phyloP scores from a whole-genome alignment of 2,329 filamentous ascomycete species.

The Plenodomus biglobosus region DNA sequence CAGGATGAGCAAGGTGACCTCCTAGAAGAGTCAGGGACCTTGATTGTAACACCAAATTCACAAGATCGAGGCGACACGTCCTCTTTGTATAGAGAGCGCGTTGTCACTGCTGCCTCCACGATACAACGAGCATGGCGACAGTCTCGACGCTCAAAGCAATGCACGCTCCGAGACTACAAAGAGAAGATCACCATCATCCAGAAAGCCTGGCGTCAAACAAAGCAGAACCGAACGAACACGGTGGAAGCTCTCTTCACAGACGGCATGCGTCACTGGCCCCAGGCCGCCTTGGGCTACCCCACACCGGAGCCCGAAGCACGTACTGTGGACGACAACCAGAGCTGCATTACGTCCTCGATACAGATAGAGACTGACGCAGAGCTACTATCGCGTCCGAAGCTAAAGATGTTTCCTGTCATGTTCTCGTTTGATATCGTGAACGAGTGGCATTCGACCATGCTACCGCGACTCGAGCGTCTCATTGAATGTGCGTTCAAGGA shows the following conservation, averaged over 20 bases:
- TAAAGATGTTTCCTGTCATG: constrained; percentile 49
- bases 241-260: constrained; percentile 36
- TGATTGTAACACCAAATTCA: constrained; percentile 29
- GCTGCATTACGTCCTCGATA: constrained; percentile 34
- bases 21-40: constrained; percentile 33
- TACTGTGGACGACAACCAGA: constrained; percentile 22
- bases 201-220: constrained; percentile 42
- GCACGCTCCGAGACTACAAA: constrained; percentile 42
- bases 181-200: constrained; percentile 44
- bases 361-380: constrained; percentile 40
- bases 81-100: constrained; percentile 28
- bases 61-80: constrained; percentile 31
- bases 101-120: constrained; percentile 34
- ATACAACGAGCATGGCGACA: constrained; percentile 44
- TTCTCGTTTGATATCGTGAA: constrained; percentile 66
- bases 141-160: constrained; percentile 11
- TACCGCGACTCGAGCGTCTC: constrained; percentile 72
- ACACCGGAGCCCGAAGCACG: constrained; percentile 35
- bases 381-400: constrained; percentile 32
- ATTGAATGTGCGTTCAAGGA: constrained; percentile 71
- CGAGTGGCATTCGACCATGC: constrained; percentile 70
- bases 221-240: constrained; percentile 30
- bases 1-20: constrained; percentile 28
- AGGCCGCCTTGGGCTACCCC: constrained; percentile 38
- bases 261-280: constrained; percentile 38